Percentiles rank a stretch among this genome's conserved stretches.
These are phyloP conservation scores for Aspergillus nidulans DNA, from an alignment of 495 filamentous ascomycete species.

Conservation along the genomic window DNA sequence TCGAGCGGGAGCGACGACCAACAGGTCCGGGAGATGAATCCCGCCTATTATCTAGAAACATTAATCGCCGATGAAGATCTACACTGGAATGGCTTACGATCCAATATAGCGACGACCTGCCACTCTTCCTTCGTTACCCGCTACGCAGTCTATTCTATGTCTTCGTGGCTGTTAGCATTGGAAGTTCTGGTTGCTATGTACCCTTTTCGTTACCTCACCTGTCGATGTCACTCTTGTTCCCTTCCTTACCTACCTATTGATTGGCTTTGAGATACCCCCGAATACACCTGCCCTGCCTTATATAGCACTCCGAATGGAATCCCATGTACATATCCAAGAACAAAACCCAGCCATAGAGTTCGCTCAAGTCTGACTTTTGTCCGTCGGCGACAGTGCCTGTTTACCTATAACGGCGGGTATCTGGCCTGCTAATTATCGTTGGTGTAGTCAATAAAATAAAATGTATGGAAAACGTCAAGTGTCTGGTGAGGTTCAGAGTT, in stretches of 20 bases:
- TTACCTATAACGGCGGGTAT: background rate
- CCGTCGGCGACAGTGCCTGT: constrained; percentile 15
- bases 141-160: background rate
- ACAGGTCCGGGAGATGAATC: constrained; percentile 13
- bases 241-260: constrained; percentile 13
- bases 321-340: constrained; percentile 38
- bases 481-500: no score
- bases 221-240: background rate
- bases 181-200: constrained; percentile 6
- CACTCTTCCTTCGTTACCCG: background rate
- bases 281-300: constrained; percentile 37
- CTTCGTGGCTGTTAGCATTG: constrained; percentile 8
- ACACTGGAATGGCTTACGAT: constrained; percentile 1
- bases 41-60: constrained; percentile 7
- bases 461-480: no score
- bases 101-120: constrained; percentile 1
- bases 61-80: constrained; percentile 2
- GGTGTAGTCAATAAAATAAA: background rate
- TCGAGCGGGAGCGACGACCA: constrained; percentile 24
- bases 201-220: constrained; percentile 1
- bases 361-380: constrained; percentile 5
- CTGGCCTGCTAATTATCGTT: background rate
- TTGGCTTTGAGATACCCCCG: constrained; percentile 35
- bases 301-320: constrained; percentile 26
- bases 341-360: constrained; percentile 29